phyloP scores from a whole-genome alignment of 2,329 filamentous ascomycete genomes.

The Claviceps quebecensis region DNA sequence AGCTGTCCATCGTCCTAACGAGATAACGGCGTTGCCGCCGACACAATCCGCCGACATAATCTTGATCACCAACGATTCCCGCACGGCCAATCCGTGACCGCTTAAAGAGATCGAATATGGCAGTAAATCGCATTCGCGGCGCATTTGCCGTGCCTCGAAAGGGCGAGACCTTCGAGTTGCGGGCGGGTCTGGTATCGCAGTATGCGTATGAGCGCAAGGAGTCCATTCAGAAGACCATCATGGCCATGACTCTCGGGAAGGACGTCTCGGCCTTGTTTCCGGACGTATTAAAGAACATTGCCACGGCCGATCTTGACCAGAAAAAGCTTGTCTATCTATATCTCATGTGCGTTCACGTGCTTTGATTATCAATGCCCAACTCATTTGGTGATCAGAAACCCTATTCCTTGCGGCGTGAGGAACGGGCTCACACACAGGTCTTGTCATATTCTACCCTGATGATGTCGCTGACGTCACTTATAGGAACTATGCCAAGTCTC shows the following conservation, averaged over 20 bases:
- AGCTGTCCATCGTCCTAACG: background rate
- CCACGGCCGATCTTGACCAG: conserved; percentile 85
- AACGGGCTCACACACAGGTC: background rate
- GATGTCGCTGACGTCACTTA: conserved; percentile 1
- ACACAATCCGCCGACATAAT: background rate
- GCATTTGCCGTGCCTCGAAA: conserved; percentile 89
- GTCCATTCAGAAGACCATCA: conserved; percentile 98
- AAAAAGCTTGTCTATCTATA: conserved; percentile 99
- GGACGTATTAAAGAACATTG: conserved; percentile 97
- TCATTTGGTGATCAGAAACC: background rate
- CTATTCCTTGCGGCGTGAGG: background rate
- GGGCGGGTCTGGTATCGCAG: conserved; percentile 89
- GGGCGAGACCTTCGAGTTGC: conserved; percentile 95
- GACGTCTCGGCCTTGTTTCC: conserved; percentile 96
- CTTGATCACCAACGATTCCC: conserved; percentile 1
- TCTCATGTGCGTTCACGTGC: conserved; percentile 51
- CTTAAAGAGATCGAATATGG: conserved; percentile 44
- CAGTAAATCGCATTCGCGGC: conserved; percentile 89
- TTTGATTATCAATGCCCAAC: background rate
- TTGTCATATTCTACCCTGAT: background rate
- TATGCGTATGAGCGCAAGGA: conserved; percentile 99
- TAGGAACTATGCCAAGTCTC: conserved; percentile 98
- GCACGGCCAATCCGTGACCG: conserved; percentile 7
- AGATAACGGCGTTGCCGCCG: background rate
- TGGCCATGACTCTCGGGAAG: conserved; percentile 98